Evolutionary conservation across 495 filamentous ascomycete species (phyloP).

Genomic region (Penicillium egyptiacum): DNA sequence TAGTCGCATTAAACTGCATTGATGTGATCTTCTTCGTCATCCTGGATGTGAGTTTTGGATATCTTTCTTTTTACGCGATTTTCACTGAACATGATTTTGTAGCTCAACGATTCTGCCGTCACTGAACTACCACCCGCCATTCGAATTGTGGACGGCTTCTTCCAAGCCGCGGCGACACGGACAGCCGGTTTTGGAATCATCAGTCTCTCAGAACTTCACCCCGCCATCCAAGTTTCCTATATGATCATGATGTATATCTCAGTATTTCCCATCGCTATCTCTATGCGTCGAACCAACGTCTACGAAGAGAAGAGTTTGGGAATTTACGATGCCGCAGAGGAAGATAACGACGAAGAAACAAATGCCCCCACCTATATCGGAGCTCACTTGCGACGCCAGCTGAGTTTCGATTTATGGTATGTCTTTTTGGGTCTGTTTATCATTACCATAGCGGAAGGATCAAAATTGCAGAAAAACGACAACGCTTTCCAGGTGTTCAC

Average conservation of each 20-base stretch:
- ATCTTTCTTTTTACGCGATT: background rate
- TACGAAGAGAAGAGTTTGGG: constrained; percentile 95
- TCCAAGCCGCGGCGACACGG: constrained; percentile 82
- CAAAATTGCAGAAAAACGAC: constrained; percentile 56
- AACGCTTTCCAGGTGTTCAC: constrained; percentile 74
- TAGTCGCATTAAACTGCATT: constrained; percentile 76
- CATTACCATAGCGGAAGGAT: constrained; percentile 79
- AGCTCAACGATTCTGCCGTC: constrained; percentile 69
- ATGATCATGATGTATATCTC: constrained; percentile 99
- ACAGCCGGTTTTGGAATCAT: constrained; percentile 86
- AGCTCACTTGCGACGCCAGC: constrained; percentile 81
- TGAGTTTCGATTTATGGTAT: constrained; percentile 95
- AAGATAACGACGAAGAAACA: constrained; percentile 36
- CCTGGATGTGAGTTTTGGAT: constrained; percentile 65
- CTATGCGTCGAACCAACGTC: constrained; percentile 88
- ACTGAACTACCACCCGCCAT: constrained; percentile 61
- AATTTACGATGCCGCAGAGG: constrained; percentile 59
- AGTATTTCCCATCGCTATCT: constrained; percentile 92
- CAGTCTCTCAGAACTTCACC: constrained; percentile 74
- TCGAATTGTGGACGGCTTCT: constrained; percentile 77
- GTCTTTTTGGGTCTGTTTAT: constrained; percentile 87
- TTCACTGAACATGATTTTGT: constrained; percentile 19
- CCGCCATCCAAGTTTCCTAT: constrained; percentile 91
- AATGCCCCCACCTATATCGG: constrained; percentile 79
- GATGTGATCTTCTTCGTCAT: constrained; percentile 89